Evolutionary conservation across 257 asterid species (phyloP).

Genomic region (Cinchona pubescens): DNA sequence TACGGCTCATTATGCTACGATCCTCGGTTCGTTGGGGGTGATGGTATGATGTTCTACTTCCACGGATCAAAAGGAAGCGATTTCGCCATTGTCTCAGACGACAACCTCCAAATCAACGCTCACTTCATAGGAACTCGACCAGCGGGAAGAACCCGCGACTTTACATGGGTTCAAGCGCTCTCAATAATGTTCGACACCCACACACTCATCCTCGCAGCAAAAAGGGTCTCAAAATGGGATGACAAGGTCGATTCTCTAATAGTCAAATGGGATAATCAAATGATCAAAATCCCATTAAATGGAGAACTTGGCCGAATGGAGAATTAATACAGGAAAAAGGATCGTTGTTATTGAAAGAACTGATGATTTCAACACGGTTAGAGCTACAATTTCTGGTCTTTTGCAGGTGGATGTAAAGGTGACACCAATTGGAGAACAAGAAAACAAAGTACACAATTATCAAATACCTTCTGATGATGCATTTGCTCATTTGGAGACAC

Average conservation of each 20-base stretch:
- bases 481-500: slow-evolving; percentile 60
- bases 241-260: slow-evolving; percentile 41
- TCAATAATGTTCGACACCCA: slow-evolving; percentile 57
- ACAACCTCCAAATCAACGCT: slow-evolving; percentile 66
- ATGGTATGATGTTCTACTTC: slow-evolving; percentile 82
- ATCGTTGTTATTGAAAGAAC: slow-evolving; percentile 54
- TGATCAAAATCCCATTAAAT: slow-evolving; percentile 35
- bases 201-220: slow-evolving; percentile 53
- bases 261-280: slow-evolving; percentile 45
- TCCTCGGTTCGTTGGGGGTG: slow-evolving; percentile 78
- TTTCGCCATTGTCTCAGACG: slow-evolving; percentile 63
- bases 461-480: slow-evolving; percentile 52
- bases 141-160: slow-evolving; percentile 55
- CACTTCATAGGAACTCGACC: slow-evolving; percentile 72
- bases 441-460: slow-evolving; percentile 55
- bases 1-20: slow-evolving; percentile 63
- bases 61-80: slow-evolving; percentile 58
- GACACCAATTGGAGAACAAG: slow-evolving; percentile 47
- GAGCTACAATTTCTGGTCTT: slow-evolving; percentile 33
- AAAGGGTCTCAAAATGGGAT: slow-evolving; percentile 48
- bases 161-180: slow-evolving; percentile 76
- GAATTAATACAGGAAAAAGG: slow-evolving; percentile 26
- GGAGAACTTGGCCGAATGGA: slow-evolving; percentile 68
- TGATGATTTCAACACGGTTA: slow-evolving; percentile 51
- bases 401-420: slow-evolving; percentile 52